phyloP scores from a whole-genome alignment of 768 basidiomycete species.

The Termitomyces sp. region DNA sequence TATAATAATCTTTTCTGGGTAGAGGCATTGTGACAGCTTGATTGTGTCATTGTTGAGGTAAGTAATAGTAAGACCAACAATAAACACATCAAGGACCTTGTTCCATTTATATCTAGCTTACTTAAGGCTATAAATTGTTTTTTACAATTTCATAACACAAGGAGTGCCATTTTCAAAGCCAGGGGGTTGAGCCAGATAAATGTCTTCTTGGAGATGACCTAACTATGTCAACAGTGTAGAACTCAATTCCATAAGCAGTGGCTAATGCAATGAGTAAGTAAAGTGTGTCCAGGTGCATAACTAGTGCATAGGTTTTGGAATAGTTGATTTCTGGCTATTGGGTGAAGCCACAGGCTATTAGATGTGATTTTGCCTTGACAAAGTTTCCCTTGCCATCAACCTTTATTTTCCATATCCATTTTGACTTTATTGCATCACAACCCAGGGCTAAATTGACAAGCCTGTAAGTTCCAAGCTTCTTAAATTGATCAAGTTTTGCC shows the following conservation, averaged over 20 bases:
- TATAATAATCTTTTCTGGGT: constrained; percentile 21
- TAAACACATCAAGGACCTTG: constrained; percentile 17
- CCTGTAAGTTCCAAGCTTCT: constrained; percentile 24
- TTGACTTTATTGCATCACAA: constrained; percentile 19
- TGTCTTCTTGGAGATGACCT: constrained; percentile 9
- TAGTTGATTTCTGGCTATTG: not conserved
- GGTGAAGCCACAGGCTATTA: not conserved
- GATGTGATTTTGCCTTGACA: not conserved
- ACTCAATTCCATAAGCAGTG: constrained; percentile 24
- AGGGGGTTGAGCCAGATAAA: constrained; percentile 33
- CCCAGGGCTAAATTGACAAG: constrained; percentile 17
- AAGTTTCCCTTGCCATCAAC: constrained; percentile 17
- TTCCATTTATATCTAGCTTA: constrained; percentile 24
- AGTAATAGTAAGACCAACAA: too few relatives aligned
- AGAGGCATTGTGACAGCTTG: constrained; percentile 22
- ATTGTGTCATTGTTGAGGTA: too few relatives aligned
- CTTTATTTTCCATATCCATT: constrained; percentile 18
- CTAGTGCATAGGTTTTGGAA: constrained; percentile 24
- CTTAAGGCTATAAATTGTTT: constrained; percentile 33
- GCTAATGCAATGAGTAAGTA: constrained; percentile 27
- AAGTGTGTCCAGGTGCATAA: constrained; percentile 24
- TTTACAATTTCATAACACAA: constrained; percentile 10
- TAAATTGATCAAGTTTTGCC: constrained; percentile 18
- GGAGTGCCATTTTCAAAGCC: constrained; percentile 16
- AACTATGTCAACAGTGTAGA: constrained; percentile 11